phyloP scores from a whole-genome alignment of 1,139 yeast genomes.

The Barnettozyma hawaiiensis region DNA sequence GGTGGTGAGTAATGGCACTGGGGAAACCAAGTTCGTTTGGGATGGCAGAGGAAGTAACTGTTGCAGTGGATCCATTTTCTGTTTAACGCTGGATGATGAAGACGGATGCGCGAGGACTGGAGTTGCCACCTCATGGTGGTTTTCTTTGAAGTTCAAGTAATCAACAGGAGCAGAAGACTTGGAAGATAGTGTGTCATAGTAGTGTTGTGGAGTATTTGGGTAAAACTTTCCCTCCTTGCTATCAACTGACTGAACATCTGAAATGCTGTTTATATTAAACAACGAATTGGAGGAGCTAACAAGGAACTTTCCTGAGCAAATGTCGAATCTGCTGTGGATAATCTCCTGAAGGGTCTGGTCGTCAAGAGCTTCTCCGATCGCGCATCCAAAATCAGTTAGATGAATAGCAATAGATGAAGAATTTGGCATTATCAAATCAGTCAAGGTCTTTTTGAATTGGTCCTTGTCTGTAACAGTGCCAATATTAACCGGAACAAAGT shows the following conservation, averaged over 20 bases:
- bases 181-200: conserved; percentile 33
- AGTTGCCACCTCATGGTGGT: background rate
- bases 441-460: conserved; percentile 36
- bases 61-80: background rate
- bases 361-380: conserved; percentile 56
- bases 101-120: background rate
- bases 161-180: conserved; percentile 37
- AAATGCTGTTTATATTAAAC: conserved; percentile 23
- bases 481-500: conserved; percentile 45
- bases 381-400: conserved; percentile 65
- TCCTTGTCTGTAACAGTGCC: conserved; percentile 29
- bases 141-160: conserved; percentile 60
- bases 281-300: conserved; percentile 34
- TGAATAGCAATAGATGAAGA: conserved; percentile 48
- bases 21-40: background rate
- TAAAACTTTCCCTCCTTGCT: conserved; percentile 38
- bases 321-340: conserved; percentile 30
- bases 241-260: conserved; percentile 46
- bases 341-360: conserved; percentile 44
- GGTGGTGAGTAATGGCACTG: background rate
- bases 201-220: conserved; percentile 58
- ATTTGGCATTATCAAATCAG: conserved; percentile 37
- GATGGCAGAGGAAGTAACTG: background rate
- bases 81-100: background rate
- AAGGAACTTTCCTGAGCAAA: conserved; percentile 38